Conservation (phyloP, 2,329 filamentous ascomycete species). For the Claviceps sp. region DNA sequence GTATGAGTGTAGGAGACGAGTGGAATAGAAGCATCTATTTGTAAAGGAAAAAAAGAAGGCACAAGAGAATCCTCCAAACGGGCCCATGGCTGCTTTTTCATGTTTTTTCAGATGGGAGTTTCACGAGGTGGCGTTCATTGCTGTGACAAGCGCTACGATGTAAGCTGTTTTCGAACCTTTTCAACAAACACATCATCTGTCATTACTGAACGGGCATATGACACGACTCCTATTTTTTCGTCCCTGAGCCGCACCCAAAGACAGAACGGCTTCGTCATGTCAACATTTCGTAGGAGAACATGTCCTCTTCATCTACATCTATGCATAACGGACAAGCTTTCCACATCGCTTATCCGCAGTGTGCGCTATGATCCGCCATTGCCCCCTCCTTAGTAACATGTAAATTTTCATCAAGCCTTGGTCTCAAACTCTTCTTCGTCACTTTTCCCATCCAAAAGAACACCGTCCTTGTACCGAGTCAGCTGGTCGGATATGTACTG, state of each 20-base stretch:
- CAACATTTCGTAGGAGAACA: background rate
- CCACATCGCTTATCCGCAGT: background rate
- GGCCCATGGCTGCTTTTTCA: background rate
- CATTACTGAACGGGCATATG: background rate
- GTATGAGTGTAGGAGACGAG: background rate
- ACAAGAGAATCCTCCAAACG: background rate
- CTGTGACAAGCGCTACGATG: background rate
- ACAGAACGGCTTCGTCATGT: background rate
- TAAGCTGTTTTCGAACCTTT: background rate
- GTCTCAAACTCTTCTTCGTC: conserved; percentile 36
- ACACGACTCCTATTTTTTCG: background rate
- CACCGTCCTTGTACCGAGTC: conserved; percentile 43
- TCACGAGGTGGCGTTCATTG: background rate
- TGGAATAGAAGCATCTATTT: background rate
- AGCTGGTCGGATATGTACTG: conserved; percentile 75
- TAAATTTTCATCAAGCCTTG: conserved; percentile 13
- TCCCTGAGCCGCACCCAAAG: background rate
- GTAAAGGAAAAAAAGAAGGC: background rate
- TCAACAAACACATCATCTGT: background rate
- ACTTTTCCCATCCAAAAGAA: conserved; percentile 10
- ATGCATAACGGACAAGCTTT: background rate
- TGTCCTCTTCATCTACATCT: background rate
- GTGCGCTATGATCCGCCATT: too few relatives aligned
- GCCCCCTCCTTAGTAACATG: background rate
- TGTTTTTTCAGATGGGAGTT: background rate